A percentile compares a stretch with the other conserved stretches of the same genome.
Evolutionary conservation across 2,329 filamentous ascomycete species (phyloP).

Genomic region (Fusarium foetens): DNA sequence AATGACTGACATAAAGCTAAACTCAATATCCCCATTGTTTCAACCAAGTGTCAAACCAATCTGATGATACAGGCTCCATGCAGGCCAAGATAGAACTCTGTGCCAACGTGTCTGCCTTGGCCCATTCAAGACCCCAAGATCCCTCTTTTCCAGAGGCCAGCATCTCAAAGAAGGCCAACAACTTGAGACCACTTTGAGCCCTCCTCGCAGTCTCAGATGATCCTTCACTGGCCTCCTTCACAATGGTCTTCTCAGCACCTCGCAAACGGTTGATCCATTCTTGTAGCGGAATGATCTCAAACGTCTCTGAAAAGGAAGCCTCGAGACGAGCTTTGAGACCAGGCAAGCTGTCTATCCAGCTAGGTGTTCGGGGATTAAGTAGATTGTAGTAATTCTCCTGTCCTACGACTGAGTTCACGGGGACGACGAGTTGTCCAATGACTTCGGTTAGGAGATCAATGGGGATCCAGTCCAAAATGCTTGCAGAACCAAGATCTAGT

Average conservation of each 20-base stretch:
- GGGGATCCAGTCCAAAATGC: neutral
- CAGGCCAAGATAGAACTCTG: neutral
- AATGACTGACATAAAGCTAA: neutral
- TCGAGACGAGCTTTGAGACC: neutral
- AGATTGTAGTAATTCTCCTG: neutral
- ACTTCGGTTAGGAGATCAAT: neutral
- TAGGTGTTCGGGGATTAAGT: neutral
- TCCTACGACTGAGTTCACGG: neutral
- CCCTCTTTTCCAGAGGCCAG: rapidly evolving
- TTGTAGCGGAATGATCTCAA: neutral
- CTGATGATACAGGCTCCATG: neutral
- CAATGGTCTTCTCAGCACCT: neutral
- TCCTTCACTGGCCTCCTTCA: neutral
- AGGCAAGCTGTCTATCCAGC: neutral
- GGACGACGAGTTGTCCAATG: neutral
- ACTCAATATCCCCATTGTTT: neutral
- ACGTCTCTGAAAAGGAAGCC: rapidly evolving
- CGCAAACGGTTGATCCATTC: neutral
- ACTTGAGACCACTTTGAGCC: neutral
- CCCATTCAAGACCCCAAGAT: neutral
- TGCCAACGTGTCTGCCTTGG: neutral
- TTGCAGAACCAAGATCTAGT: neutral
- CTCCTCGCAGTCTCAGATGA: neutral
- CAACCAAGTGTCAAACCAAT: neutral
- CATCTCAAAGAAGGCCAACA: neutral